Conservation (phyloP, 1,284 basidiomycete species). For the Crucibulum cyathiforme region DNA sequence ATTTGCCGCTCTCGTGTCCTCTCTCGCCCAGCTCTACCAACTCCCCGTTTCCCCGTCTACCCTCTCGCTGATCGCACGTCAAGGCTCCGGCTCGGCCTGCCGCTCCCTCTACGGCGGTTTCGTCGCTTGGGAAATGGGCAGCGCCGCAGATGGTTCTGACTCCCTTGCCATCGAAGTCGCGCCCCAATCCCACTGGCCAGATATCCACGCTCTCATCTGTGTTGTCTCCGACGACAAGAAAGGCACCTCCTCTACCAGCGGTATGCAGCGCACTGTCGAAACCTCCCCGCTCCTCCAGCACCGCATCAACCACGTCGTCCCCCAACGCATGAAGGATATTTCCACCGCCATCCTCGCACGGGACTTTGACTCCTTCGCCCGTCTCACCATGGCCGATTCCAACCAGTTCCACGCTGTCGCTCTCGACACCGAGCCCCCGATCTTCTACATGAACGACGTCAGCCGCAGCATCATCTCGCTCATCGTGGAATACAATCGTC, state of each 20-base stretch:
- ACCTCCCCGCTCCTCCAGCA: conserved; percentile 91
- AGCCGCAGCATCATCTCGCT: conserved; percentile 85
- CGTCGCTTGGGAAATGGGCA: conserved; percentile 94
- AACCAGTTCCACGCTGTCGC: conserved; percentile 99
- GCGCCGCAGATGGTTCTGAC: conserved; percentile 76
- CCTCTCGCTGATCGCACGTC: conserved; percentile 94
- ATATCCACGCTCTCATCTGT: conserved; percentile 96
- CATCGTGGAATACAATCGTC: conserved; percentile 94
- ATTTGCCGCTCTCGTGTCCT: conserved; percentile 93
- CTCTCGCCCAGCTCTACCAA: conserved; percentile 86
- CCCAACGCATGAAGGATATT: conserved; percentile 86
- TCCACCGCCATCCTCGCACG: conserved; percentile 77
- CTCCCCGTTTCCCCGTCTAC: conserved; percentile 72
- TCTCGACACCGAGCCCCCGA: conserved; percentile 96
- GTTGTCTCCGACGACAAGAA: conserved; percentile 98
- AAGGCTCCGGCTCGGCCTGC: conserved; percentile 97
- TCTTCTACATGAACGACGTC: conserved; percentile 99
- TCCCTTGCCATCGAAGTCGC: conserved; percentile 91
- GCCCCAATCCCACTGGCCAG: conserved; percentile 88
- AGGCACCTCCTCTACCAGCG: conserved; percentile 91
- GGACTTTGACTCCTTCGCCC: conserved; percentile 91
- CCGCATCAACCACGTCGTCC: conserved; percentile 89
- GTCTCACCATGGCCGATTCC: conserved; percentile 95
- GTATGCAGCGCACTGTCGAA: conserved; percentile 97
- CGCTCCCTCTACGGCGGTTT: conserved; percentile 97